Conservation (phyloP, 805 yeast genomes). For the Metschnikowia baotianmanensis region DNA sequence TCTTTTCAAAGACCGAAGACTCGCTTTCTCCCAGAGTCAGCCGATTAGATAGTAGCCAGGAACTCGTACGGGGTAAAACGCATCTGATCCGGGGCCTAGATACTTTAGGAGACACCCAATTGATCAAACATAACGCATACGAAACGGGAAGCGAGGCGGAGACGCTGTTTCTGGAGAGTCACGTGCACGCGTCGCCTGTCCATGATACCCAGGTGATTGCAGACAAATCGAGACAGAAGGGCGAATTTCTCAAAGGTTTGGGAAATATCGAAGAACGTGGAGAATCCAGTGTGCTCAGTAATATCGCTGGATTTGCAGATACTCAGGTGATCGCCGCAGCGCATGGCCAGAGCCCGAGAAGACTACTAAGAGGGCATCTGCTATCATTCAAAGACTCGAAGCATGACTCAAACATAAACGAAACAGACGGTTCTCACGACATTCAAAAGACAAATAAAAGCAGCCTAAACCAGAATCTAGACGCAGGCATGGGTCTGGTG, state of each 20-base stretch:
- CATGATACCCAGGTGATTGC: slow-evolving; percentile 2
- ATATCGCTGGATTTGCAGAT: not conserved
- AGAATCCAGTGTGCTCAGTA: not conserved
- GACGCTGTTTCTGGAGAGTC: slow-evolving; percentile 1
- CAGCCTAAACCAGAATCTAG: too few species aligned
- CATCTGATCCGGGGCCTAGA: slow-evolving; percentile 8
- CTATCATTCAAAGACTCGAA: too few species aligned
- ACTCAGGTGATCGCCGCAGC: slow-evolving; percentile 1
- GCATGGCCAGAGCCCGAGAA: not conserved
- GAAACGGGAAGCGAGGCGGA: slow-evolving; percentile 1
- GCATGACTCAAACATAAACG: too few species aligned
- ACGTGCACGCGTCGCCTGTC: not conserved
- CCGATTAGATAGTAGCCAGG: not conserved
- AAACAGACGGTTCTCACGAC: too few species aligned
- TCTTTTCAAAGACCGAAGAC: slow-evolving; percentile 4
- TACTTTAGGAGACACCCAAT: slow-evolving; percentile 11
- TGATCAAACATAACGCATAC: slow-evolving; percentile 2
- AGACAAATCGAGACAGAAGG: not conserved
- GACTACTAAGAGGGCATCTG: not conserved
- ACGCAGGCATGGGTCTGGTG: too few species aligned
- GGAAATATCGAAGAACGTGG: not conserved
- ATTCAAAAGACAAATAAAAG: too few species aligned
- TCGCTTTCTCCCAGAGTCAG: slow-evolving; percentile 1
- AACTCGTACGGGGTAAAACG: not conserved
- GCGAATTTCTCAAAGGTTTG: not conserved